Percentiles rank a stretch among this genome's conserved stretches.
phyloP scores from a whole-genome alignment of 1,284 basidiomycete species.

The Agroathelia rolfsii region DNA sequence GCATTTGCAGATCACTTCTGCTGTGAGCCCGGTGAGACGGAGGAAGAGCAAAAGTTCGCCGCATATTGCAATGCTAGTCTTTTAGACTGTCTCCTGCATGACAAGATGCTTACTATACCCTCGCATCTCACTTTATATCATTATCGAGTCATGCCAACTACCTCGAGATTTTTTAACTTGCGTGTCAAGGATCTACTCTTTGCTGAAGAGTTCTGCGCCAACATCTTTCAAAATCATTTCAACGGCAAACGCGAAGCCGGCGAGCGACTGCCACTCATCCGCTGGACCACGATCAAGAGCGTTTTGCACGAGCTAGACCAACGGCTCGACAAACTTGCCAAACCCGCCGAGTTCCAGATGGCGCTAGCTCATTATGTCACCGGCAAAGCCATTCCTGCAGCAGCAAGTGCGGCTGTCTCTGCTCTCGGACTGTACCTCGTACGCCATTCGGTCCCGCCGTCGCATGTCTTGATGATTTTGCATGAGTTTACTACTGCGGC shows the following conservation, averaged over 20 bases:
- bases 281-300: constrained; percentile 58
- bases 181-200: constrained; percentile 62
- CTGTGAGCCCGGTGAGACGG: constrained; percentile 44
- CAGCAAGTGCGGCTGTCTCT: no score
- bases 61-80: constrained; percentile 71
- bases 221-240: constrained; percentile 60
- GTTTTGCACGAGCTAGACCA: constrained; percentile 51
- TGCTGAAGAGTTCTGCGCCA: constrained; percentile 62
- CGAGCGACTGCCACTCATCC: constrained; percentile 50
- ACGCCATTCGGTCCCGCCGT: no score
- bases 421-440: no score
- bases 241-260: constrained; percentile 57
- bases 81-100: constrained; percentile 81
- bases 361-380: constrained; percentile 42
- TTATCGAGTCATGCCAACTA: constrained; percentile 48
- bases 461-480: no score
- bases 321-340: constrained; percentile 37
- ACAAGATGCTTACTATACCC: constrained; percentile 73
- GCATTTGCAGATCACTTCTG: constrained; percentile 71
- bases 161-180: constrained; percentile 52
- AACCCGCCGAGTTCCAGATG: constrained; percentile 31
- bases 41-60: constrained; percentile 53
- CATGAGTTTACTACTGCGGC: no score
- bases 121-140: constrained; percentile 66
- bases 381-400: constrained; percentile 17